Conservation (phyloP, 2,329 filamentous ascomycete genomes). For the Erysiphe neolycopersici region DNA sequence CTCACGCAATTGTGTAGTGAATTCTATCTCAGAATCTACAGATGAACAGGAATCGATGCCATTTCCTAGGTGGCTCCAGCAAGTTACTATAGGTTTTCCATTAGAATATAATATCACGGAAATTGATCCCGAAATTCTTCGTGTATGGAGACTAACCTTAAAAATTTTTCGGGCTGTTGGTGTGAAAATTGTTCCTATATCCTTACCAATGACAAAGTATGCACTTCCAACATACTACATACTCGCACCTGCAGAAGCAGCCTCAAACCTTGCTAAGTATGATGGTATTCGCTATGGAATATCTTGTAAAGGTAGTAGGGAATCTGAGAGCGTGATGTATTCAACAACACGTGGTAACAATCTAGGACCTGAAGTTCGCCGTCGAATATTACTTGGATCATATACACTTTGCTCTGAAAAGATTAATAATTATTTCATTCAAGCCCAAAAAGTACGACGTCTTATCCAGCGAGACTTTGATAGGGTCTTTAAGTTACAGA, state of each 20-base stretch:
- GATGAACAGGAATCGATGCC: not conserved
- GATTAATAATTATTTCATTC: constrained; percentile 89
- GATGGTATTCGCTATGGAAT: constrained; percentile 80
- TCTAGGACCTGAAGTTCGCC: constrained; percentile 64
- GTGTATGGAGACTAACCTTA: constrained; percentile 41
- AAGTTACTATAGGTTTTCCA: constrained; percentile 26
- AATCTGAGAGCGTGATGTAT: constrained; percentile 40
- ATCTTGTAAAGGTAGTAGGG: constrained; percentile 3
- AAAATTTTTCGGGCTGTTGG: constrained; percentile 32
- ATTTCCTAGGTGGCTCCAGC: constrained; percentile 1
- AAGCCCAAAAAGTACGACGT: constrained; percentile 68
- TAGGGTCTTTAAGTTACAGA: constrained; percentile 38
- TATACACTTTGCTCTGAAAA: constrained; percentile 76
- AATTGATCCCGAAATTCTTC: constrained; percentile 40
- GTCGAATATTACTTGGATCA: constrained; percentile 67
- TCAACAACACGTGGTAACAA: constrained; percentile 44
- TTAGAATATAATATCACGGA: constrained; percentile 74
- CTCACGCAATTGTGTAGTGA: not conserved
- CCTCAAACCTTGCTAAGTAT: constrained; percentile 89
- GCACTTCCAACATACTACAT: constrained; percentile 89
- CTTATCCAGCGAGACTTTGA: constrained; percentile 75
- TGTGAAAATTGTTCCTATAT: constrained; percentile 46
- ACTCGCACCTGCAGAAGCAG: constrained; percentile 79
- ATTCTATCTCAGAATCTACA: not conserved
- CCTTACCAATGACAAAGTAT: constrained; percentile 56